A percentile compares a stretch with the other conserved stretches of the same genome.
phyloP scores from a whole-genome alignment of 1,284 basidiomycete genomes.

The Ganoderma lingzhi region DNA sequence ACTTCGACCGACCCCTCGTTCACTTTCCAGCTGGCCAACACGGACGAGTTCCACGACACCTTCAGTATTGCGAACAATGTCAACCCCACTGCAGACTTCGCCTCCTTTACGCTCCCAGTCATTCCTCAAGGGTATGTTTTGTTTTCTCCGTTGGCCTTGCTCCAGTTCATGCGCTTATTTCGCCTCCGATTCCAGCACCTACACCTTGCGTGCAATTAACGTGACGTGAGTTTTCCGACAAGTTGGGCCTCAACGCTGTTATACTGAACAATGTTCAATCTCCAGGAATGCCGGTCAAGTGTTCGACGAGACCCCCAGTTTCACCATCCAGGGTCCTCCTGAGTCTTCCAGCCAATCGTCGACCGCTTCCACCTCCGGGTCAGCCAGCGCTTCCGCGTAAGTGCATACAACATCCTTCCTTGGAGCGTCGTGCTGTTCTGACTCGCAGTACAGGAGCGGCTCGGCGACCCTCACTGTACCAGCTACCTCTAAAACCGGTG shows the following conservation, averaged over 20 bases:
- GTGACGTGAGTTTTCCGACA: constrained; percentile 43
- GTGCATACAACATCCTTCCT: neutral
- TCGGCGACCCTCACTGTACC: constrained; percentile 24
- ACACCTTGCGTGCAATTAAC: constrained; percentile 60
- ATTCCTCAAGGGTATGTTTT: constrained; percentile 58
- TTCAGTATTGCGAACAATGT: constrained; percentile 71
- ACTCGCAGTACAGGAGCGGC: neutral
- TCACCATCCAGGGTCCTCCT: constrained; percentile 49
- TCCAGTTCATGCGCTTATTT: neutral
- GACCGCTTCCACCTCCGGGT: constrained; percentile 25
- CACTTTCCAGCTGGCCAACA: constrained; percentile 54
- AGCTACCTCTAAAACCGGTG: neutral
- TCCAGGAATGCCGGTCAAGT: constrained; percentile 57
- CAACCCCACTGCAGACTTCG: constrained; percentile 42
- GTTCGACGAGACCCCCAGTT: constrained; percentile 50
- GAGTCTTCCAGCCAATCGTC: constrained; percentile 31
- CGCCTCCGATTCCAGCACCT: constrained; percentile 42
- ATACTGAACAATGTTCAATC: neutral
- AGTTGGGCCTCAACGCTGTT: no score
- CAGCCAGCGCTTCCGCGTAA: constrained; percentile 22
- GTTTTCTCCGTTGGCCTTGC: constrained; percentile 32
- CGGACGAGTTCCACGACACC: constrained; percentile 56
- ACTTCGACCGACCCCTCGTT: constrained; percentile 52
- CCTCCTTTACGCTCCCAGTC: constrained; percentile 55
- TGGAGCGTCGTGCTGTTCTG: neutral